Conservation (phyloP, 169 alveolate species). For the Plasmodium inui region DNA sequence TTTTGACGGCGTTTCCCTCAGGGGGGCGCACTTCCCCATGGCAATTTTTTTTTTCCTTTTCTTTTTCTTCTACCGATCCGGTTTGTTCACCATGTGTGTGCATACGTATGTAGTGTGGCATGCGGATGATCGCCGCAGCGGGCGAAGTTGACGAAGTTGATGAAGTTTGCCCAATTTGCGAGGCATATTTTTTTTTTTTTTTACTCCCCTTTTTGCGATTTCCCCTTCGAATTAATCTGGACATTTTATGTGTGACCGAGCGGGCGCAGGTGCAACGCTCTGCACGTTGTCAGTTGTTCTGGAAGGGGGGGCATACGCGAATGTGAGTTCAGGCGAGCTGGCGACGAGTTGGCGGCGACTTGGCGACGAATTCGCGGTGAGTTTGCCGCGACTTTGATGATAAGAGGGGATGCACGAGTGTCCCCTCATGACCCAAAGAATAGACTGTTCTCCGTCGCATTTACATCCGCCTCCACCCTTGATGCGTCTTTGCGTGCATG, state of each 20-base stretch:
- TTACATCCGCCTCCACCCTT: background rate
- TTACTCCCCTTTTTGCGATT: background rate
- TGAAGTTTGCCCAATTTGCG: background rate
- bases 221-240: background rate
- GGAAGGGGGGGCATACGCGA: background rate
- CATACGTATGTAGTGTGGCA: background rate
- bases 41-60: background rate
- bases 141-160: background rate
- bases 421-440: background rate
- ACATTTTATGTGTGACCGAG: background rate
- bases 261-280: constrained; percentile 1
- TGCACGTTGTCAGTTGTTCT: background rate
- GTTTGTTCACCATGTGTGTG: background rate
- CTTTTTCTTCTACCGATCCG: background rate
- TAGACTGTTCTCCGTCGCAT: background rate
- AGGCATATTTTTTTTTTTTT: background rate
- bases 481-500: background rate
- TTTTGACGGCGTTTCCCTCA: constrained; percentile 44
- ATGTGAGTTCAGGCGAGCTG: background rate
- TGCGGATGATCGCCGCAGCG: background rate
- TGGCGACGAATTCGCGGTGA: too few species aligned
- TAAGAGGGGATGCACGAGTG: background rate
- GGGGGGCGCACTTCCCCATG: background rate
- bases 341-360: too few species aligned
- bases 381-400: background rate